phyloP scores from a whole-genome alignment of 768 basidiomycete species.

The Leccinum uliginosum region DNA sequence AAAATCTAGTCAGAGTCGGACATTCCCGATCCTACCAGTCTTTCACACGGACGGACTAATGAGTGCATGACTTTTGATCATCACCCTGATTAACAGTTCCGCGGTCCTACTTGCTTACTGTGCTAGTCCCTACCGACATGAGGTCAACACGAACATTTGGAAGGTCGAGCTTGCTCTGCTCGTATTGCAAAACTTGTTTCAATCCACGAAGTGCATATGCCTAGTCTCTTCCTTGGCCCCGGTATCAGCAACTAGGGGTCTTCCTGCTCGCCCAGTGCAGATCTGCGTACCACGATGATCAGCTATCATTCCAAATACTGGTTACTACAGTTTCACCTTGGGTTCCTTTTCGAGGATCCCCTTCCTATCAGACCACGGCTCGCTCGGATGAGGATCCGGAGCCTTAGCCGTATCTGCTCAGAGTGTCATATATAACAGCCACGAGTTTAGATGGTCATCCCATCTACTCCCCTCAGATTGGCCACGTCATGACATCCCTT shows the following conservation, averaged over 20 bases:
- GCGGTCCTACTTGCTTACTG: not conserved
- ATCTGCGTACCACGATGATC: not conserved
- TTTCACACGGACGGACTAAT: not conserved
- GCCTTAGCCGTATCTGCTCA: not conserved
- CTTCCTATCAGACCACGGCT: not conserved
- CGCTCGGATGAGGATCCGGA: too few species aligned
- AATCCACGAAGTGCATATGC: not conserved
- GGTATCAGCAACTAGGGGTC: not conserved
- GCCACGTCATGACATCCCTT: slow-evolving; percentile 2
- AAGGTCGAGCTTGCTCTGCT: not conserved
- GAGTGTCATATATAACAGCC: not conserved
- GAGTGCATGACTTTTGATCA: not conserved
- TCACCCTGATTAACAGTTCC: not conserved
- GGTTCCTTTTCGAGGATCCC: not conserved
- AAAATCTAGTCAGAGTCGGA: not conserved
- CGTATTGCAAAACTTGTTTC: not conserved
- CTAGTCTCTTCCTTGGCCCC: not conserved
- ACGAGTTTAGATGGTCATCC: too few species aligned
- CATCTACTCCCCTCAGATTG: not conserved
- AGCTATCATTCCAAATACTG: not conserved
- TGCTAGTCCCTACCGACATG: not conserved
- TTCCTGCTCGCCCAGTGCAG: not conserved
- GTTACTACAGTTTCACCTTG: not conserved
- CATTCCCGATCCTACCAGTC: too few species aligned
- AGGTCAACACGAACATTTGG: not conserved